Percentiles rank a stretch among this genome's conserved stretches.
Conservation (phyloP, 169 alveolate genomes). For the Plasmodium berghei region DNA sequence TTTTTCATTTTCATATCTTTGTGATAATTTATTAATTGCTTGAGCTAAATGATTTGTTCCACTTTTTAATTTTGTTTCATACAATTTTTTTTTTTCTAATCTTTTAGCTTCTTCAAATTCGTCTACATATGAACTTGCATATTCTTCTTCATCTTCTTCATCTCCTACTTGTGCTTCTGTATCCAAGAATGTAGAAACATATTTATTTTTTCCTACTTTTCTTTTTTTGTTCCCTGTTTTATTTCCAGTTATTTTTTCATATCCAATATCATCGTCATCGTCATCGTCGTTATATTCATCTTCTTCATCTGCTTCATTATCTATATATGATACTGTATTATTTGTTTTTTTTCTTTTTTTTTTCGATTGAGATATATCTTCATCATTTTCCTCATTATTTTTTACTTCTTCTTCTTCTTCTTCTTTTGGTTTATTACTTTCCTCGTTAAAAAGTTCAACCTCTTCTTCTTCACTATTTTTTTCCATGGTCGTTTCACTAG, state of each 20-base stretch:
- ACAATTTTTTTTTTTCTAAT: constrained; percentile 82
- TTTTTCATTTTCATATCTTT: constrained; percentile 86
- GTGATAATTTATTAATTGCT: constrained; percentile 88
- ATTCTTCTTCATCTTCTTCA: constrained; percentile 87
- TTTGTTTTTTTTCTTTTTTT: constrained; percentile 1
- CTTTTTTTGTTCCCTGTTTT: constrained; percentile 20
- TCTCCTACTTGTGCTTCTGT: constrained; percentile 90
- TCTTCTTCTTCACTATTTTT: not conserved
- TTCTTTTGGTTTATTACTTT: not conserved
- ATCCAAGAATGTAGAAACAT: constrained; percentile 87
- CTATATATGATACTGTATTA: not conserved
- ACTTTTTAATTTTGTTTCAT: constrained; percentile 78
- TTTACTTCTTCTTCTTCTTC: not conserved
- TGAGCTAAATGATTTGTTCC: constrained; percentile 89
- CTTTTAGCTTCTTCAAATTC: constrained; percentile 86
- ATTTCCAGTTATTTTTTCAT: not conserved
- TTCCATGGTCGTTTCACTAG: not conserved
- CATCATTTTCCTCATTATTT: not conserved
- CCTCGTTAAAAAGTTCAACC: not conserved
- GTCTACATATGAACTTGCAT: constrained; percentile 87
- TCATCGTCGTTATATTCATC: not conserved
- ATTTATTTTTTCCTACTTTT: constrained; percentile 50
- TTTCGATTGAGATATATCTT: not conserved
- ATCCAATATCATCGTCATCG: not conserved
- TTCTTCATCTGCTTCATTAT: constrained; percentile 36